Conservation (phyloP, 495 filamentous ascomycete genomes). For the Aspergillus affinis region DNA sequence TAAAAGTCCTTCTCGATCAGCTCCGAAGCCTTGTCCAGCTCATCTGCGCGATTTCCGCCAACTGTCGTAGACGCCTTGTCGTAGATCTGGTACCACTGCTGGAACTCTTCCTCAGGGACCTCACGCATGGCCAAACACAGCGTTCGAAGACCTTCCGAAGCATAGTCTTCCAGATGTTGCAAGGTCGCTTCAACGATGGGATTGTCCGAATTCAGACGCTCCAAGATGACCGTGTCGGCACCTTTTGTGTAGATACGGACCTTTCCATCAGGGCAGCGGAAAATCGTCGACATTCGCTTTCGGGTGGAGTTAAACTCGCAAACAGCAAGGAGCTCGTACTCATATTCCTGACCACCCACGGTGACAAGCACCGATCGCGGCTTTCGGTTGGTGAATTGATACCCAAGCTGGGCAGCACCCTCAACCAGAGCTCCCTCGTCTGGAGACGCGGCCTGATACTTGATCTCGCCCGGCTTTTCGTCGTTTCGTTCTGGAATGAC, state of each 20-base stretch:
- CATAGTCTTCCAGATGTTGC: slow-evolving; percentile 96
- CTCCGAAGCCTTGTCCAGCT: slow-evolving; percentile 96
- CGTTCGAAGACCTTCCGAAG: slow-evolving; percentile 91
- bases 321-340: slow-evolving; percentile 92
- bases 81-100: slow-evolving; percentile 83
- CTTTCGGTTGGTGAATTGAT: slow-evolving; percentile 85
- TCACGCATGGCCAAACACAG: slow-evolving; percentile 95
- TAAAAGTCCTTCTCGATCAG: slow-evolving; percentile 90
- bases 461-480: slow-evolving; percentile 75
- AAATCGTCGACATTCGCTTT: slow-evolving; percentile 97
- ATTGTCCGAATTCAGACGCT: slow-evolving; percentile 76
- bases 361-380: slow-evolving; percentile 81
- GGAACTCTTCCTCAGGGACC: slow-evolving; percentile 85
- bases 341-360: slow-evolving; percentile 64
- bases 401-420: slow-evolving; percentile 81
- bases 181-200: slow-evolving; percentile 84
- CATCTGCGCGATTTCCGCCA: slow-evolving; percentile 85
- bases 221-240: slow-evolving; percentile 95
- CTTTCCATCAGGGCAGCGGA: slow-evolving; percentile 94
- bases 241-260: slow-evolving; percentile 93
- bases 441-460: slow-evolving; percentile 96
- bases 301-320: slow-evolving; percentile 98
- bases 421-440: slow-evolving; percentile 97
- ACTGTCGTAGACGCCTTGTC: slow-evolving; percentile 91
- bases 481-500: slow-evolving; percentile 90